A percentile compares a stretch with the other conserved stretches of the same genome.
Conservation (phyloP, 2,329 filamentous ascomycete species). For the Aaosphaeria arxii region DNA sequence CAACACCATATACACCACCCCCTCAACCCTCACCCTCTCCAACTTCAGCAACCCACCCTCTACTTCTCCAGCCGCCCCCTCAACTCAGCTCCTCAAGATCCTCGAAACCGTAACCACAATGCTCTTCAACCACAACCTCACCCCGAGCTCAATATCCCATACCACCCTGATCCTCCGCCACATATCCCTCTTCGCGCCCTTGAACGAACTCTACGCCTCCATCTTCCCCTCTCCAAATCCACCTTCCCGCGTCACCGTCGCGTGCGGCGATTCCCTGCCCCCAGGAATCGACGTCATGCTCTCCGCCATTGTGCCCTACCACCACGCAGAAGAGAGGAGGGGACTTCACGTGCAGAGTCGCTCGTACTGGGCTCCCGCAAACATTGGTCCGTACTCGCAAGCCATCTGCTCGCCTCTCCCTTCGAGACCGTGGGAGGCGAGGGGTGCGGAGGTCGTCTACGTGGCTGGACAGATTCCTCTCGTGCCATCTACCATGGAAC, state of each 20-base stretch:
- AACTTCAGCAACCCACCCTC: slow-evolving; percentile 15
- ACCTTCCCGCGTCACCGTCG: slow-evolving; percentile 79
- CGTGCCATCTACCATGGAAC: slow-evolving; percentile 72
- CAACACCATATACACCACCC: slow-evolving; percentile 13
- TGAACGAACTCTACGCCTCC: slow-evolving; percentile 74
- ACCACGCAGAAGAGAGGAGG: slow-evolving; percentile 22
- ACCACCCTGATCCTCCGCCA: slow-evolving; percentile 68
- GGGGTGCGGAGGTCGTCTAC: slow-evolving; percentile 48
- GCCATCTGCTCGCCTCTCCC: slow-evolving; percentile 60
- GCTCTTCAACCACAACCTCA: slow-evolving; percentile 23
- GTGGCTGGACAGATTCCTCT: slow-evolving; percentile 92
- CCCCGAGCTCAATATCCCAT: slow-evolving; percentile 29
- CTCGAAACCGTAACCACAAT: slow-evolving; percentile 31
- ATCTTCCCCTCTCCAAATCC: slow-evolving; percentile 78
- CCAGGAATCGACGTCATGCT: slow-evolving; percentile 59
- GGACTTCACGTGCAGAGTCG: slow-evolving; percentile 86
- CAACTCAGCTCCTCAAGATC: slow-evolving; percentile 37
- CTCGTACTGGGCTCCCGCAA: slow-evolving; percentile 97
- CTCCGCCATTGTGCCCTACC: slow-evolving; percentile 39
- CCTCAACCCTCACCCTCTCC: slow-evolving; percentile 49
- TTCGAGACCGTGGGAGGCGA: slow-evolving; percentile 10
- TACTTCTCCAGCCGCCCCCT: slow-evolving; percentile 3
- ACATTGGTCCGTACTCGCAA: slow-evolving; percentile 96
- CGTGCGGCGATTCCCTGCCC: slow-evolving; percentile 68
- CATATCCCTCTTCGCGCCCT: slow-evolving; percentile 73